phyloP scores from a whole-genome alignment of 1,139 yeast genomes.

The Yamadazyma oceani region DNA sequence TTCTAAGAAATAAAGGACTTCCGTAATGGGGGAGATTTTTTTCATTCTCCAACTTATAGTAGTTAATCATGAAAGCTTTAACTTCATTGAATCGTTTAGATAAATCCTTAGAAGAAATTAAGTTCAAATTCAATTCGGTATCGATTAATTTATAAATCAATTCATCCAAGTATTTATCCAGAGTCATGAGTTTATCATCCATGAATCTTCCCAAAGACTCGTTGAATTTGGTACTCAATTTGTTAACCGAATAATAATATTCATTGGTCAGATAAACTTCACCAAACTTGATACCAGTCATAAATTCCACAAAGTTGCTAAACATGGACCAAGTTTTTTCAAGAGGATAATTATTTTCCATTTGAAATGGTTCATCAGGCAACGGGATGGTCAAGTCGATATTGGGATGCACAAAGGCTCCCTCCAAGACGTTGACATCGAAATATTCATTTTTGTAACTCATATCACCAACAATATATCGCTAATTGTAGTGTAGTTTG shows the following conservation, averaged over 20 bases:
- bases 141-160: slow-evolving; percentile 39
- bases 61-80: slow-evolving; percentile 40
- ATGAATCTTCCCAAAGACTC: slow-evolving; percentile 30
- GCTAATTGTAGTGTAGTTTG: no score
- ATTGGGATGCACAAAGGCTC: slow-evolving; percentile 31
- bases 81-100: slow-evolving; percentile 37
- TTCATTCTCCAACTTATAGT: slow-evolving; percentile 36
- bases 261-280: slow-evolving; percentile 38
- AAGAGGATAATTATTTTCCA: slow-evolving; percentile 30
- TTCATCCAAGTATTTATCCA: slow-evolving; percentile 38
- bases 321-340: slow-evolving; percentile 30
- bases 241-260: slow-evolving; percentile 36
- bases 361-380: slow-evolving; percentile 34
- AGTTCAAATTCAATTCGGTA: slow-evolving; percentile 41
- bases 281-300: slow-evolving; percentile 29
- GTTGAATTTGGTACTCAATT: slow-evolving; percentile 31
- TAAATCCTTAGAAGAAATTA: slow-evolving; percentile 37
- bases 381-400: slow-evolving; percentile 41
- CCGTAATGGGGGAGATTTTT: slow-evolving; percentile 37
- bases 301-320: slow-evolving; percentile 31
- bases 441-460: slow-evolving; percentile 15
- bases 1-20: slow-evolving; percentile 27
- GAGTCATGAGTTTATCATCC: slow-evolving; percentile 31
- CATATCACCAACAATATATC: no score
- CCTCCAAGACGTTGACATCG: slow-evolving; percentile 41